phyloP scores from a whole-genome alignment of 176 grass and related monocot species.

The Oryza nivara region DNA sequence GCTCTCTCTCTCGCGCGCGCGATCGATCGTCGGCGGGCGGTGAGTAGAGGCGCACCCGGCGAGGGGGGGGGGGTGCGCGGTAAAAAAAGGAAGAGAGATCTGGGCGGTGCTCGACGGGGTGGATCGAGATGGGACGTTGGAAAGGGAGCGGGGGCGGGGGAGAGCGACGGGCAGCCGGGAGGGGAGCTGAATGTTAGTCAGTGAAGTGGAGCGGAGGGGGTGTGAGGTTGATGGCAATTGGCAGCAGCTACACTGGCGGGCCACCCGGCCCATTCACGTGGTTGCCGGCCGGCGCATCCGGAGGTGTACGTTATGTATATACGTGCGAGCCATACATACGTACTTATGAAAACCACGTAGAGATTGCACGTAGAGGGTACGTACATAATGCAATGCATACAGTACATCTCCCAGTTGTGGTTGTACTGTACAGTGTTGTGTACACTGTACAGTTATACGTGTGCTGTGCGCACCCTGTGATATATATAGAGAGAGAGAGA shows the following conservation, averaged over 20 bases:
- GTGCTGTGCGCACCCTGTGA: no score
- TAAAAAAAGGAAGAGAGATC: slow-evolving; percentile 42
- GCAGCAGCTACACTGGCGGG: slow-evolving; percentile 9
- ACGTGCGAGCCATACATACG: not conserved
- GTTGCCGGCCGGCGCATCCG: slow-evolving; percentile 32
- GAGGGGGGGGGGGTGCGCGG: not conserved
- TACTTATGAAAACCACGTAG: not conserved
- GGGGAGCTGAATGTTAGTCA: slow-evolving; percentile 42
- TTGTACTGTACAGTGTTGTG: no score
- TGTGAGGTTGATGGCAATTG: slow-evolving; percentile 32
- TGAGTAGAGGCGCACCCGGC: slow-evolving; percentile 45
- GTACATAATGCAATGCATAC: no score
- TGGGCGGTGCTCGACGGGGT: slow-evolving; percentile 21
- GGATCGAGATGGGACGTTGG: slow-evolving; percentile 55
- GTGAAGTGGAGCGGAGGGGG: slow-evolving; percentile 40
- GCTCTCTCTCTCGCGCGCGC: not conserved
- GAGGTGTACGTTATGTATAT: not conserved
- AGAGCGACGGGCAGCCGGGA: slow-evolving; percentile 53
- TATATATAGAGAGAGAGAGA: no score
- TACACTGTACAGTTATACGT: no score
- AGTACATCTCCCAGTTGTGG: no score
- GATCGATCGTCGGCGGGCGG: slow-evolving; percentile 16
- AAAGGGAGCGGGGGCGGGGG: slow-evolving; percentile 54
- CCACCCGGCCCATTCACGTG: slow-evolving; percentile 41
- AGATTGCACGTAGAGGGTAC: no score